Evolutionary conservation across 331 rosid genomes (phyloP).

Genomic region (Cucumis variabilis): DNA sequence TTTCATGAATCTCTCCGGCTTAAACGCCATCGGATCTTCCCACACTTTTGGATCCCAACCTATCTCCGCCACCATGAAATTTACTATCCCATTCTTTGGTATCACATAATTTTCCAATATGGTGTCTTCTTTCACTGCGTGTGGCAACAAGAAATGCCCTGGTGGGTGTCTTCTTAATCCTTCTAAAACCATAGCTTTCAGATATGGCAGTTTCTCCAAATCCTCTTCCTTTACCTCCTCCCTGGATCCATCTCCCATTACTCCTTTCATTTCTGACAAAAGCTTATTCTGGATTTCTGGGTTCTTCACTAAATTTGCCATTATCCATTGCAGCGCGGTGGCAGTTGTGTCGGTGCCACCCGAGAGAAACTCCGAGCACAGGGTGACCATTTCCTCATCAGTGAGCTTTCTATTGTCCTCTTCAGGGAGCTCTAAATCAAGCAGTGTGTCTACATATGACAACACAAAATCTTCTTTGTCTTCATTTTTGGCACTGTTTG

Average conservation of each 20-base stretch:
- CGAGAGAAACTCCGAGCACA: not conserved
- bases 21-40: not conserved
- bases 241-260: not conserved
- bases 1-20: not conserved
- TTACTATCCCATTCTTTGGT: not conserved
- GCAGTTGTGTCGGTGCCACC: not conserved
- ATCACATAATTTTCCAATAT: not conserved
- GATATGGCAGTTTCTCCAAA: not conserved
- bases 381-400: not conserved
- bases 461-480: not conserved
- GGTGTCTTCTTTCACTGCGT: not conserved
- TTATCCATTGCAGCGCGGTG: not conserved
- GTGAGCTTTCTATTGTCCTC: too few relatives aligned
- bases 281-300: not conserved
- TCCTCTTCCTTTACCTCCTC: not conserved
- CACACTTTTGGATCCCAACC: not conserved
- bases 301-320: not conserved
- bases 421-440: too few relatives aligned
- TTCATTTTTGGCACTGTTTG: not conserved
- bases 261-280: not conserved
- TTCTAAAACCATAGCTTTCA: not conserved
- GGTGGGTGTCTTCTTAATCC: constrained; percentile 9
- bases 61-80: not conserved
- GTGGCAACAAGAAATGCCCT: not conserved
- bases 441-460: too few relatives aligned